Percentiles rank a stretch among this genome's conserved stretches.
phyloP scores from a whole-genome alignment of 306 rosid species.

The Abrus precatorius region DNA sequence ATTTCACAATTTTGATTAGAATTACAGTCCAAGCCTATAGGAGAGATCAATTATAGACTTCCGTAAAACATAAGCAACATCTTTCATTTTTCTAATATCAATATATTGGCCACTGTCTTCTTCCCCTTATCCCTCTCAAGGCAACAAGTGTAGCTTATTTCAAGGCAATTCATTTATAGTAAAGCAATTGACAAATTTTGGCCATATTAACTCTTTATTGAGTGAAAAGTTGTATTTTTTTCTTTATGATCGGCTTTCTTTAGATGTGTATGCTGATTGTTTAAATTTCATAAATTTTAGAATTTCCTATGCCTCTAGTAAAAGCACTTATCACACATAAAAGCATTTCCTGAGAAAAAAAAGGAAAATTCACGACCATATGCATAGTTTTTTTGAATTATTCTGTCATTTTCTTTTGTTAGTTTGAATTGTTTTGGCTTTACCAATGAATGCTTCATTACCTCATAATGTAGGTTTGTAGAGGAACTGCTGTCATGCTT shows the following conservation, averaged over 20 bases:
- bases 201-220: slow-evolving; percentile 6
- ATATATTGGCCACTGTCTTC: background rate
- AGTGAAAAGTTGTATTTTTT: background rate
- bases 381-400: background rate
- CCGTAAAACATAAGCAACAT: background rate
- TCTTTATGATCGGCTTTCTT: background rate
- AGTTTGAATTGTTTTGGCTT: slow-evolving; percentile 1
- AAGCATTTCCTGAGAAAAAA: background rate
- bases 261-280: background rate
- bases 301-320: background rate
- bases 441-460: background rate
- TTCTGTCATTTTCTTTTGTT: background rate
- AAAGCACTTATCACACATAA: background rate
- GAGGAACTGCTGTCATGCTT: slow-evolving; percentile 99
- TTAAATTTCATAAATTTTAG: background rate
- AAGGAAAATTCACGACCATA: background rate
- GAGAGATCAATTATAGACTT: slow-evolving; percentile 24
- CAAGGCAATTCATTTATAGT: background rate
- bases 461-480: slow-evolving; percentile 77
- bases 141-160: background rate
- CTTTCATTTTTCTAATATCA: background rate
- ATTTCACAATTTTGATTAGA: background rate
- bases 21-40: background rate
- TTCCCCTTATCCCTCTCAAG: background rate
- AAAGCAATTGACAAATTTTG: background rate